A percentile compares a stretch with the other conserved stretches of the same genome.
Evolutionary conservation across 2,329 filamentous ascomycete genomes (phyloP).

Genomic region (Fusarium falciforme): DNA sequence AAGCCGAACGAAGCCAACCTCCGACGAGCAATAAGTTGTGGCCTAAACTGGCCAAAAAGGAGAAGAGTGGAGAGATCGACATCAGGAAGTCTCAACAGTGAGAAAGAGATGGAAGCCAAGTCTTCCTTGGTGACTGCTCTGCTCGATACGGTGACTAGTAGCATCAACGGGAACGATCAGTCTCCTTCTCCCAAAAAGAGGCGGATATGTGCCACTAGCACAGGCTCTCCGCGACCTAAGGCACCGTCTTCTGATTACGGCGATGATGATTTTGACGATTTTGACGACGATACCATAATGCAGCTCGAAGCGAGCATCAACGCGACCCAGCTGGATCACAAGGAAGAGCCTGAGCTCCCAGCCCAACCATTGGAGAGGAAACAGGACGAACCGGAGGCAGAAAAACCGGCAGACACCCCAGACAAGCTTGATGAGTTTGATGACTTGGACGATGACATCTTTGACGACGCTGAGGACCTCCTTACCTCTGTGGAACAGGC

Average conservation of each 20-base stretch:
- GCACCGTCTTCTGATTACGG: conserved; percentile 58
- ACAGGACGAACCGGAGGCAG: neutral
- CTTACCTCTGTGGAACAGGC: conserved; percentile 32
- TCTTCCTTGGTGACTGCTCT: conserved; percentile 70
- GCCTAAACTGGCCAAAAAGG: conserved; percentile 77
- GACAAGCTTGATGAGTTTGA: conserved; percentile 67
- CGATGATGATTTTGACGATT: conserved; percentile 68
- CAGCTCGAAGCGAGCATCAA: conserved; percentile 61
- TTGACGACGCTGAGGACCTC: conserved; percentile 58
- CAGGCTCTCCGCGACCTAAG: conserved; percentile 37
- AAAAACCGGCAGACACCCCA: conserved; percentile 1
- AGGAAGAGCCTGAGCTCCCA: neutral
- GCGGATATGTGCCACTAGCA: conserved; percentile 34
- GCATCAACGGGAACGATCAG: conserved; percentile 58
- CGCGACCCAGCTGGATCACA: conserved; percentile 42
- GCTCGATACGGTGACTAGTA: conserved; percentile 72
- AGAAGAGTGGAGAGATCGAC: conserved; percentile 67
- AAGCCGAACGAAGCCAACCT: conserved; percentile 58
- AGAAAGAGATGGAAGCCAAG: conserved; percentile 60
- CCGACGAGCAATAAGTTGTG: conserved; percentile 75
- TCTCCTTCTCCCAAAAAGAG: conserved; percentile 61
- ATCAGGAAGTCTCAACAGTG: conserved; percentile 46
- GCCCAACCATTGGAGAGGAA: neutral
- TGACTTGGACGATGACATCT: conserved; percentile 72
- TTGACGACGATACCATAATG: conserved; percentile 70